phyloP scores from a whole-genome alignment of 2,329 filamentous ascomycete genomes.

The Cryphonectria japonica region DNA sequence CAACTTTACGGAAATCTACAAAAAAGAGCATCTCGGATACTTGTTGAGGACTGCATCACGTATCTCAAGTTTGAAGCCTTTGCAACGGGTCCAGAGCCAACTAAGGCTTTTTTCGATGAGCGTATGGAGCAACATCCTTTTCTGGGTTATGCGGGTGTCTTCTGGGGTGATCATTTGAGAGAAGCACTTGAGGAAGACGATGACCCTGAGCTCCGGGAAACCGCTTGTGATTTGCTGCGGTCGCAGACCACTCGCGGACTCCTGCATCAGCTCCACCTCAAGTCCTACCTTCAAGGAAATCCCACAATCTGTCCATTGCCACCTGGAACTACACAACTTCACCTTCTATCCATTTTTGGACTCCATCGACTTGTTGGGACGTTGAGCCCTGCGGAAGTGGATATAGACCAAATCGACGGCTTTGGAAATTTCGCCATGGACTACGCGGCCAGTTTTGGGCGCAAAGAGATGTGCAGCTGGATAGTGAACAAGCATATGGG shows the following conservation, averaged over 20 bases:
- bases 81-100: not conserved
- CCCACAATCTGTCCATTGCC: not conserved
- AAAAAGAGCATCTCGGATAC: not conserved
- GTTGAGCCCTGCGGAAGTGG: not conserved
- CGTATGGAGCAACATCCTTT: not conserved
- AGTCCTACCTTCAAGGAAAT: not conserved
- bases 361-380: not conserved
- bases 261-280: not conserved
- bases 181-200: not conserved
- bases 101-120: not conserved
- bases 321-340: not conserved
- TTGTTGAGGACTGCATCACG: not conserved
- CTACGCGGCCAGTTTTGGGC: not conserved
- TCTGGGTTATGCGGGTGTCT: not conserved
- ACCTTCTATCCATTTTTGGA: not conserved
- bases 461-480: not conserved
- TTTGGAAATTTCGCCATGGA: not conserved
- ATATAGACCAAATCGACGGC: not conserved
- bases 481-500: not conserved
- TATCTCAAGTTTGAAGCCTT: not conserved
- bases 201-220: not conserved
- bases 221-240: not conserved
- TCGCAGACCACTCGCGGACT: not conserved
- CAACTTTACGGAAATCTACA: not conserved
- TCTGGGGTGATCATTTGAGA: not conserved